Conservation (phyloP, 495 filamentous ascomycete genomes). For the Evernia prunastri region DNA sequence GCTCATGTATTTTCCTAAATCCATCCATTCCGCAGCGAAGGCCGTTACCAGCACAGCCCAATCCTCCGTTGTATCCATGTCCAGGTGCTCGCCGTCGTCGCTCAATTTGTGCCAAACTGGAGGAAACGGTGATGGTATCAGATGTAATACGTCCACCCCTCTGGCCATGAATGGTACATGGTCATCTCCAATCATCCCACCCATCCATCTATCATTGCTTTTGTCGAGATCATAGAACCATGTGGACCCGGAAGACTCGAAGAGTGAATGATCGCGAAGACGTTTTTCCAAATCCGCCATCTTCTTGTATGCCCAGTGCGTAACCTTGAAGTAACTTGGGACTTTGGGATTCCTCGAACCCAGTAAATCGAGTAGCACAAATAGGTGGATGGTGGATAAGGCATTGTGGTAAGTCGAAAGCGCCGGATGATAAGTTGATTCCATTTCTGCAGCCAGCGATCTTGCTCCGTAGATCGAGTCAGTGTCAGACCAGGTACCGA, state of each 20-base stretch:
- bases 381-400: constrained; percentile 73
- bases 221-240: constrained; percentile 54
- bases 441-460: constrained; percentile 71
- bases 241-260: constrained; percentile 40
- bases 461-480: constrained; percentile 87
- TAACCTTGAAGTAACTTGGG: constrained; percentile 75
- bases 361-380: constrained; percentile 88
- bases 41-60: constrained; percentile 77
- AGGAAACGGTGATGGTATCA: constrained; percentile 81
- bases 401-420: constrained; percentile 66
- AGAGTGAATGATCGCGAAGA: constrained; percentile 51
- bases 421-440: constrained; percentile 54
- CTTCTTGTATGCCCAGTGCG: constrained; percentile 85
- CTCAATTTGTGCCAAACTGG: constrained; percentile 76
- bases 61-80: constrained; percentile 75
- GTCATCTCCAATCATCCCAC: constrained; percentile 67
- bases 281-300: constrained; percentile 64
- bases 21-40: constrained; percentile 92
- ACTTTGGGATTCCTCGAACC: constrained; percentile 64
- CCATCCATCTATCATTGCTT: constrained; percentile 39
- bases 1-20: constrained; percentile 66
- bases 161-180: constrained; percentile 81
- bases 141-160: constrained; percentile 81
- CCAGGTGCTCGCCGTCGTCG: constrained; percentile 82
- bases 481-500: constrained; percentile 63